Base-by-base conservation (phyloP, 768 basidiomycete species). In the Rhizopogon rudus region DNA sequence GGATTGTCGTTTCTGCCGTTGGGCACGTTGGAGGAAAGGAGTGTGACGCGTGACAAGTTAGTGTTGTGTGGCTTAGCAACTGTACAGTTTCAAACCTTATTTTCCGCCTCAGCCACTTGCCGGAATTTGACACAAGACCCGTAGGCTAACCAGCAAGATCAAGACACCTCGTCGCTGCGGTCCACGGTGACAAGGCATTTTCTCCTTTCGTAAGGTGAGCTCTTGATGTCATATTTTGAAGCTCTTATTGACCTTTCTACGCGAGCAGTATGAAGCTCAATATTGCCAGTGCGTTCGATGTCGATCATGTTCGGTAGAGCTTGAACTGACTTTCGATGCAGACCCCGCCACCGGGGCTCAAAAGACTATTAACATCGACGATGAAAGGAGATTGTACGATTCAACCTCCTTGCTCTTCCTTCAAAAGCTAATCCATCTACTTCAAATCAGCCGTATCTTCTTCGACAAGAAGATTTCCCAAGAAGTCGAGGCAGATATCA, bases 261-360 rank as follows among this genome's bases (percentile, higher is more conserved):
- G 13, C 33, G 33, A 14, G 14, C 5, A 91, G 79, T 71, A 97
- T 97, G 95, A 96, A 97, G 86, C 77, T 97, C 78, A 96, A 96
- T 81, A 90, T 98, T 72, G 91, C 95, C 74, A 93, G 91, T 93
- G 72, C 77, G 90, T 77, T 59, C 60, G 35, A 45, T 66, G 56
- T 51, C 56, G 51, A 46, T 40, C 44, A 17, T 57, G 22, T 40
- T 44, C 25, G 59, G 52, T 55, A 25, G 22, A 40, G 4, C 25
- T 0, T 66, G 28, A 54, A 53, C 50, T 61, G 60, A 61, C 61
- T 55, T 37, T 54, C 53, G 55, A 52, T 33, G 29, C 63, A 93
- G 90, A 96, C 82, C 93, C 93, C 75, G 94, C 94, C 61, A 98
- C 95, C 55, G 95, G 94, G 73, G 87, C 87, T 68, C 95, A 97